Base-by-base conservation (phyloP, 164 flowering plant species). In the Malania oleifera region DNA sequence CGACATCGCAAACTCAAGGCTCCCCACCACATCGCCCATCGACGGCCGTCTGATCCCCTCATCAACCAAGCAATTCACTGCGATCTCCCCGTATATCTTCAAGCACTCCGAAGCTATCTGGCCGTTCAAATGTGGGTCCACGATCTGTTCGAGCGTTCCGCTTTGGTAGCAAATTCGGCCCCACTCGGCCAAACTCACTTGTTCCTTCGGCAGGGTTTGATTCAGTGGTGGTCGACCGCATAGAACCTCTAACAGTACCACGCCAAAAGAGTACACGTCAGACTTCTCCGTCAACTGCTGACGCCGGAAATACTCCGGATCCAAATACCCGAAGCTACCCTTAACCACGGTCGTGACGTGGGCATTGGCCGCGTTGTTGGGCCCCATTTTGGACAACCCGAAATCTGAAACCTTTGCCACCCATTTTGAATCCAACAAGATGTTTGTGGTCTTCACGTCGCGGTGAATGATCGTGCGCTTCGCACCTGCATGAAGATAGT, bases 341-440 rank as follows among this genome's bases (percentile, higher is more conserved):
- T 75, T 78, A 4, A 76, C 78, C 5, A 52, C 53, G 1, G 83
- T 73, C 61, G 66, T 73, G 44, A 75, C 63, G 57, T 78, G 70
- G 25, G 66, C 41, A 25, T 60, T 20, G 1, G 56, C 31, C 22
- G 44, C 35, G 20, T 17, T 51, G 3, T 52, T 37, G 0, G 70
- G 64, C 11, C 71, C 73, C 1, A 57, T n/a, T 55, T 60, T 78
- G 2, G 85, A 70, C 34, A 78, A 29, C n/a, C 85, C 85, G 56
- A 80, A 80, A 60, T 80, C 80, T 1, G 82, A 66, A 19, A 80
- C 68, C 65, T 78, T 80, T 3, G 79, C 80, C n/a, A 60, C 75
- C 65, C 65, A 69, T 17, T 66, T 66, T 26, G 69, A 71, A 29
- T 77, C 78, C 31, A 80, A 39, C 14, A 77, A 34, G 2, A 80